Conservation (phyloP, 2,329 filamentous ascomycete species). For the Hypoxylon sp. region DNA sequence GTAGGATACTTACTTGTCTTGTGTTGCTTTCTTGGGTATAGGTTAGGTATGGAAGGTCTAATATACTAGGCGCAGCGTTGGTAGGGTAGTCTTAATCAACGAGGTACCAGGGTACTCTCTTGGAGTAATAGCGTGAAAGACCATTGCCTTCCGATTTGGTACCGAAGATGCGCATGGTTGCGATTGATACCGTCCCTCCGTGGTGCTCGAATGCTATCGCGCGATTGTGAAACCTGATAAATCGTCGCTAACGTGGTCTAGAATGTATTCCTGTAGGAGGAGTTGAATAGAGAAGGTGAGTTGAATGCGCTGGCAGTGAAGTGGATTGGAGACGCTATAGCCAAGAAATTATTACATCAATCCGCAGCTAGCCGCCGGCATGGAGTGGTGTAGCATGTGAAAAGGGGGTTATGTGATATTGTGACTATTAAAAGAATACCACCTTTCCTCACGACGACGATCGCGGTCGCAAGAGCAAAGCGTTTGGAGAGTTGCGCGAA, state of each 20-base stretch:
- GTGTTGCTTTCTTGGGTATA: neutral
- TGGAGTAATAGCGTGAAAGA: neutral
- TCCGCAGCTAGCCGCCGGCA: neutral
- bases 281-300: slow-evolving; percentile 15
- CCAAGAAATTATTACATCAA: slow-evolving; percentile 7
- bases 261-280: neutral
- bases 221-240: neutral
- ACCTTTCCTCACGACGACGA: neutral
- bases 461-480: neutral
- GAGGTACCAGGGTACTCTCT: neutral
- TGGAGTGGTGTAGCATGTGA: slow-evolving; percentile 1
- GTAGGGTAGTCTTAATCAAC: neutral
- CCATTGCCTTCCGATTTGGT: slow-evolving; percentile 9
- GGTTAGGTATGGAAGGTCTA: slow-evolving; percentile 13
- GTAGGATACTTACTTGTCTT: slow-evolving; percentile 2
- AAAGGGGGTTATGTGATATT: neutral
- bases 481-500: neutral
- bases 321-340: slow-evolving; percentile 2
- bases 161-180: slow-evolving; percentile 3
- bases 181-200: slow-evolving; percentile 7
- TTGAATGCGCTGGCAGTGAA: neutral
- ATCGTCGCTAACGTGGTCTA: neutral
- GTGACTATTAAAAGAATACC: neutral
- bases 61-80: slow-evolving; percentile 6
- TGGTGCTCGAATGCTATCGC: neutral